phyloP scores from a whole-genome alignment of 2,329 filamentous ascomycete genomes.

The Trichoderma koningii region DNA sequence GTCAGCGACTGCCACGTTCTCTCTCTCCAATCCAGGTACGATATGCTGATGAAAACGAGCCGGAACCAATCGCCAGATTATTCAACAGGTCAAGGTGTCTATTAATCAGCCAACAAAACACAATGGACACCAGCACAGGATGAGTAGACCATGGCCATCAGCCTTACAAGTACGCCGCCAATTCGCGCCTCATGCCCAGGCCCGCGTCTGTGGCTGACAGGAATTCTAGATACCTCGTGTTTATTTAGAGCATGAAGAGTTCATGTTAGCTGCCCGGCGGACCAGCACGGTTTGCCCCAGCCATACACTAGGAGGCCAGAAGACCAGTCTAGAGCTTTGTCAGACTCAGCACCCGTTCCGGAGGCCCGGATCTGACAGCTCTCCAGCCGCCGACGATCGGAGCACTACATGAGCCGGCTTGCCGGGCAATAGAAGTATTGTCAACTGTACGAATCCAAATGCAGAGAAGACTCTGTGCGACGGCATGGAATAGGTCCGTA shows the following conservation, averaged over 20 bases:
- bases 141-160: not conserved
- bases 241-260: not conserved
- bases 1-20: too few species aligned
- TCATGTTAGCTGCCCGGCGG: not conserved
- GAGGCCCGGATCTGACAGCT: not conserved
- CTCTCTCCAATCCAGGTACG: too few species aligned
- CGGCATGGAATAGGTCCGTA: too few species aligned
- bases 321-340: not conserved
- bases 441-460: too few species aligned
- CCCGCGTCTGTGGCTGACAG: not conserved
- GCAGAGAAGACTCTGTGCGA: too few species aligned
- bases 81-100: too few species aligned
- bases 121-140: not conserved
- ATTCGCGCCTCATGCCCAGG: not conserved
- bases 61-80: too few species aligned
- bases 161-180: not conserved
- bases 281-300: not conserved
- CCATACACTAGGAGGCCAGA: not conserved
- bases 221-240: not conserved
- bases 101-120: not conserved
- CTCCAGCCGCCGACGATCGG: slow-evolving; percentile 8
- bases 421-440: too few species aligned
- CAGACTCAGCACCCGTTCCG: slow-evolving; percentile 10
- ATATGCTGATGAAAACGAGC: too few species aligned
- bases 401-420: not conserved